phyloP scores from a whole-genome alignment of 768 basidiomycete species.

The Leccinum subgranulosum region DNA sequence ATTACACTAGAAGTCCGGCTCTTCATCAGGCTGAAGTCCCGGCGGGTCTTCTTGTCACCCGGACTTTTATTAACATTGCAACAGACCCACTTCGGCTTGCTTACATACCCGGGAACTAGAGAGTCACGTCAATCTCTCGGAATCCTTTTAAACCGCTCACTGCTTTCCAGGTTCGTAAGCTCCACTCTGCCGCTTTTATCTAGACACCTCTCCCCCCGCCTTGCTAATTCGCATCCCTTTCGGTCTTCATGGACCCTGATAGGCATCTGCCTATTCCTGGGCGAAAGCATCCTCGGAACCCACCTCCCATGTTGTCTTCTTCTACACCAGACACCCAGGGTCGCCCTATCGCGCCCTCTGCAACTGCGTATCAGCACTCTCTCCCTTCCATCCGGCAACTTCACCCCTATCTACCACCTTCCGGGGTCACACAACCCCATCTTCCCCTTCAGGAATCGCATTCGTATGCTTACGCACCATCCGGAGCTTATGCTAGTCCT shows the following conservation, averaged over 20 bases:
- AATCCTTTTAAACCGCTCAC: constrained; percentile 22
- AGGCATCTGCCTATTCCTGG: constrained; percentile 35
- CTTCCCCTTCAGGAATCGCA: constrained; percentile 26
- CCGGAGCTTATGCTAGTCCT: constrained; percentile 20
- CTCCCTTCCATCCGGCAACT: constrained; percentile 69
- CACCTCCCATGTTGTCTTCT: constrained; percentile 26
- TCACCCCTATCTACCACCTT: constrained; percentile 61
- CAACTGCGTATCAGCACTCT: constrained; percentile 26
- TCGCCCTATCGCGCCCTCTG: constrained; percentile 26
- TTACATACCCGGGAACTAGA: constrained; percentile 26
- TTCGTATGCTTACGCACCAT: constrained; percentile 26
- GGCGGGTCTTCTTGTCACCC: constrained; percentile 28
- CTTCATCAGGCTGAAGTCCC: constrained; percentile 20
- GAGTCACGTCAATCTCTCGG: constrained; percentile 26
- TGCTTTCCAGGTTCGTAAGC: constrained; percentile 21
- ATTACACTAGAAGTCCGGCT: constrained; percentile 25
- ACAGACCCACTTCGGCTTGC: constrained; percentile 28
- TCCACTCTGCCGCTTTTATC: constrained; percentile 22
- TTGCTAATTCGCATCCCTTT: constrained; percentile 15
- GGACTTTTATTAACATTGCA: constrained; percentile 25
- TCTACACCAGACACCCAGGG: constrained; percentile 25
- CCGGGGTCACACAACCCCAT: constrained; percentile 34
- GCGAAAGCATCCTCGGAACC: constrained; percentile 29
- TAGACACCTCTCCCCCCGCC: constrained; percentile 3
- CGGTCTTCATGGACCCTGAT: constrained; percentile 34